Percentiles rank a stretch among this genome's conserved stretches.
Conservation (phyloP, 2,329 filamentous ascomycete species). For the Hypoxylon sp. region DNA sequence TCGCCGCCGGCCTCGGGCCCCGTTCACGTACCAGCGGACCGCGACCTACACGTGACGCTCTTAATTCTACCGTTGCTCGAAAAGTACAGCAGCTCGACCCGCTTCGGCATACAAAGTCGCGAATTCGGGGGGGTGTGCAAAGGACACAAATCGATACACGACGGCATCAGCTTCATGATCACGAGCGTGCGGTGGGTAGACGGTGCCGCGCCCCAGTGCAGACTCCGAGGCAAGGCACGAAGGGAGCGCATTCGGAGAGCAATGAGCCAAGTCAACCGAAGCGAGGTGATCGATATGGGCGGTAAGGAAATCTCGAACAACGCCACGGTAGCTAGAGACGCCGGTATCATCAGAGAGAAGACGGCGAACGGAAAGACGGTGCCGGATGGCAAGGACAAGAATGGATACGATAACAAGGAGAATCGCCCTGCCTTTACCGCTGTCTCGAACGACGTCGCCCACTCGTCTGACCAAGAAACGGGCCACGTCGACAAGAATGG, state of each 20-base stretch:
- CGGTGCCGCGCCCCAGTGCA: slow-evolving; percentile 68
- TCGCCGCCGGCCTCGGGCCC: slow-evolving; percentile 68
- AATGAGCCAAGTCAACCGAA: slow-evolving; percentile 59
- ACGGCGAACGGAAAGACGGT: slow-evolving; percentile 33
- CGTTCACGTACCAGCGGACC: slow-evolving; percentile 68
- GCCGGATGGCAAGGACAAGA: slow-evolving; percentile 18
- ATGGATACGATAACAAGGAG: slow-evolving; percentile 55
- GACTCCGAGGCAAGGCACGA: slow-evolving; percentile 63
- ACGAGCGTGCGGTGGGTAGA: slow-evolving; percentile 83
- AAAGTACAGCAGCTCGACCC: slow-evolving; percentile 76
- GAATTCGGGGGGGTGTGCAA: slow-evolving; percentile 71
- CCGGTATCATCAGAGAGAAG: slow-evolving; percentile 40
- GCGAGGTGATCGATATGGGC: slow-evolving; percentile 45
- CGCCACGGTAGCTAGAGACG: slow-evolving; percentile 31
- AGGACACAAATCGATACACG: slow-evolving; percentile 63
- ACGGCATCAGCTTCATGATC: slow-evolving; percentile 90
- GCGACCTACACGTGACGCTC: slow-evolving; percentile 87
- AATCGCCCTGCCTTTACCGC: slow-evolving; percentile 46
- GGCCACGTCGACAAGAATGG: background rate
- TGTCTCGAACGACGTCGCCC: background rate
- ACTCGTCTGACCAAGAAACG: slow-evolving; percentile 3
- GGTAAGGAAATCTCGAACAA: slow-evolving; percentile 37
- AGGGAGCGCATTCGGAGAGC: slow-evolving; percentile 65
- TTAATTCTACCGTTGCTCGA: slow-evolving; percentile 82
- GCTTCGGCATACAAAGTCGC: slow-evolving; percentile 83